These are phyloP conservation scores for Fragosphaeria purpurea DNA, from an alignment of 2,329 filamentous ascomycete species.

Conservation along the genomic window DNA sequence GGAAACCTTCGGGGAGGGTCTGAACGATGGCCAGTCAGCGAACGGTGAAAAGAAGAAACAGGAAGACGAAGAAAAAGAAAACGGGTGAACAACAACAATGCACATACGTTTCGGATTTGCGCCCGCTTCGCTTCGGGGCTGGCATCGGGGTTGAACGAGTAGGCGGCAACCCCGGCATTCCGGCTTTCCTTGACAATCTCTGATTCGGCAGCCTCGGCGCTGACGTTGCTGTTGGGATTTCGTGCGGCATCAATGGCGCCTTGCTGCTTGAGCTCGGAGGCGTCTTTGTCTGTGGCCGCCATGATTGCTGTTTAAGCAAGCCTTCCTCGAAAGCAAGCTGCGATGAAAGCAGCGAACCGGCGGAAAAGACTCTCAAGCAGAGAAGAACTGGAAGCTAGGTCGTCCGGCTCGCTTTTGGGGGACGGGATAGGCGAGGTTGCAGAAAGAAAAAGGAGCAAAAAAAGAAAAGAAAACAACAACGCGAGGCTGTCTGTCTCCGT, in stretches of 20 bases:
- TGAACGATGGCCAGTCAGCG: constrained; percentile 20
- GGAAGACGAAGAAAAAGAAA: background rate
- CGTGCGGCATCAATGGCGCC: constrained; percentile 67
- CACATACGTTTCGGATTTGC: constrained; percentile 63
- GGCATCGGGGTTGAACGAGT: constrained; percentile 80
- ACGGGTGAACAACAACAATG: background rate
- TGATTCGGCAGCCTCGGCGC: constrained; percentile 61
- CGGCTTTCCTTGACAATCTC: constrained; percentile 67
- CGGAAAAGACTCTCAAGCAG: background rate
- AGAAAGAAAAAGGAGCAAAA: background rate
- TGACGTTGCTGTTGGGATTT: constrained; percentile 57
- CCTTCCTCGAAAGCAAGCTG: background rate
- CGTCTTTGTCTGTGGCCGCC: constrained; percentile 17
- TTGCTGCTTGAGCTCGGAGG: constrained; percentile 66
- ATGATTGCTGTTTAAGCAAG: constrained; percentile 14
- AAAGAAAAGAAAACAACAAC: background rate
- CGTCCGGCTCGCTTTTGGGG: no score
- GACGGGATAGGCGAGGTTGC: background rate
- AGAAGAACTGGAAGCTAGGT: no score
- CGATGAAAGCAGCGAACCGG: background rate
- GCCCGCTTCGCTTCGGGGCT: constrained; percentile 73
- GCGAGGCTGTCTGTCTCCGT: background rate
- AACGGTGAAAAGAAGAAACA: background rate
- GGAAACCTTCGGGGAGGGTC: constrained; percentile 55
- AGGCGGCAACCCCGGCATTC: constrained; percentile 69